Evolutionary conservation across 2,329 filamentous ascomycete species (phyloP), one percentile per base, ranked within the genome.

Genomic region (Curvularia spicifera): DNA sequence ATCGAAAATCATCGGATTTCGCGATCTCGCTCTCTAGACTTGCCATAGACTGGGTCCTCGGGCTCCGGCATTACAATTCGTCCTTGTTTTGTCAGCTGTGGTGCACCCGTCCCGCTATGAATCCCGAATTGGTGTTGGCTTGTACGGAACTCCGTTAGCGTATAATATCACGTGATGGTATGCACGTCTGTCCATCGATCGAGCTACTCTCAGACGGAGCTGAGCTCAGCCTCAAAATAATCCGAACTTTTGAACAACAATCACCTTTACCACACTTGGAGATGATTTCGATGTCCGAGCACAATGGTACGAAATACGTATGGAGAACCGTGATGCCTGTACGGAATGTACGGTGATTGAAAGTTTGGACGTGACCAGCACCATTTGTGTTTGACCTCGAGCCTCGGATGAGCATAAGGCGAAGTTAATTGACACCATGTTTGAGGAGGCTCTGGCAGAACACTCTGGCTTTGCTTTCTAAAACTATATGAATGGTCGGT

Each of bases 101-200:
- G 3, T 20, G 18, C 5, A 33, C 4, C 10, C 7, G 48, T n/a
- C 15, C 31, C 29, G 26, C 31, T 49, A 26, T 15, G 18, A n/a
- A 31, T 49, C 13, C 46, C 35, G 22, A 12, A 49, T 49, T 49
- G 29, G 31, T 12, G 33, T 28, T 49, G 46, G 46, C 20, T 29
- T 51, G 40, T 51, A 44, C 53, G 53, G 53, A 56, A 35, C 28
- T 45, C 53, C 53, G 53, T 40, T 53, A 53, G 51, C 51, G 51
- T 4, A 13, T 28, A 8, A 4, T 8, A n/a, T 29, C 51, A 44
- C 39, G 51, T 53, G 40, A 10, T 12, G 7, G 3, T 9, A 37
- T 22, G 33, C 31, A 35, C 22, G 26, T 24, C 46, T 5, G 20
- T 49, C 20, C 22, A 28, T 37, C 20, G 4, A 28, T 39, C 12